phyloP scores from a whole-genome alignment of 148 eudicot genomes.

The Limonium bicolor region DNA sequence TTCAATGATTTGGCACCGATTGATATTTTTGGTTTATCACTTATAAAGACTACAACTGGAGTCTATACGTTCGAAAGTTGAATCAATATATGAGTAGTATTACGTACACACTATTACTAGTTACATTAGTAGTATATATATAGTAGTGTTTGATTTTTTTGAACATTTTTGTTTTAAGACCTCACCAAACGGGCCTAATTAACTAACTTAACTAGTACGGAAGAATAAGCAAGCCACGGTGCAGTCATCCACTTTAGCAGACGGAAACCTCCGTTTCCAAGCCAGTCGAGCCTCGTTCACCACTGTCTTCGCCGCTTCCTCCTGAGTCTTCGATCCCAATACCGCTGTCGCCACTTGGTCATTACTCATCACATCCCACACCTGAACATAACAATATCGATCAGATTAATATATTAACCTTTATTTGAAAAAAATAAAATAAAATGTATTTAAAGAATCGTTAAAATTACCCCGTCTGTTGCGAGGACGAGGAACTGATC shows the following conservation, averaged over 20 bases:
- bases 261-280: conserved; percentile 47
- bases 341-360: conserved; percentile 37
- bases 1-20: no score
- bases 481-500: conserved; percentile 65
- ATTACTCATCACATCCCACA: conserved; percentile 83
- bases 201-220: no score
- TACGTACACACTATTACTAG: no score
- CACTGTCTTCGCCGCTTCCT: conserved; percentile 44
- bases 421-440: not conserved
- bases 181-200: no score
- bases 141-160: no score
- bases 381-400: conserved; percentile 10
- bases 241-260: conserved; percentile 52
- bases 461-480: conserved; percentile 44
- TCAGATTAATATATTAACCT: not conserved
- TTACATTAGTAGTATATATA: no score
- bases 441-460: not conserved
- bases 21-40: no score
- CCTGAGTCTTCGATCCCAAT: conserved; percentile 25
- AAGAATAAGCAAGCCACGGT: conserved; percentile 64
- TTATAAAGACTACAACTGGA: no score
- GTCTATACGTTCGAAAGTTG: no score
- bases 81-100: no score
- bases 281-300: conserved; percentile 32
- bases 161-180: no score